Conservation (phyloP, 345 rosid genomes). For the Jatropha curcas region DNA sequence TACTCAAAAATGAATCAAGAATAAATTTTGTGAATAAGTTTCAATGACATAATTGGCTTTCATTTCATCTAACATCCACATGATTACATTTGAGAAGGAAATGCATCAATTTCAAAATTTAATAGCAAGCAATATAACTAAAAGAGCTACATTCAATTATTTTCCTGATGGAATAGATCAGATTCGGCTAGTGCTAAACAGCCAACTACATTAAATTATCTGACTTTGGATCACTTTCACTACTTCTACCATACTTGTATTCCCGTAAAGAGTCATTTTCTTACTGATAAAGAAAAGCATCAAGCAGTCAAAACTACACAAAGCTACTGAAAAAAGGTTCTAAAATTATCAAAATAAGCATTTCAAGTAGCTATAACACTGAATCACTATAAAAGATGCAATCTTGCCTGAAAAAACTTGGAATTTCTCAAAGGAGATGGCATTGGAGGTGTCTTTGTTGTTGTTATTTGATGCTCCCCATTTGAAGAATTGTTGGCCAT, state of each 20-base stretch:
- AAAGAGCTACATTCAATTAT: neutral
- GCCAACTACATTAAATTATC: constrained; percentile 11
- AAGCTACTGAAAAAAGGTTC: neutral
- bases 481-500: constrained; percentile 56
- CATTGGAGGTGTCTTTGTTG: constrained; percentile 74
- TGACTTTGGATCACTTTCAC: neutral
- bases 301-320: neutral
- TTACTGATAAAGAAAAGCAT: neutral
- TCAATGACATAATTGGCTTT: neutral
- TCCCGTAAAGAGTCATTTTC: neutral
- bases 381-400: neutral
- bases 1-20: neutral
- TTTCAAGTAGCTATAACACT: neutral
- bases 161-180: neutral
- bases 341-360: neutral
- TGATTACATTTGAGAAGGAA: neutral
- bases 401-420: constrained; percentile 76
- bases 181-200: neutral
- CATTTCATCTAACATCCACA: neutral
- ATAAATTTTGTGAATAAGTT: neutral
- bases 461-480: constrained; percentile 51
- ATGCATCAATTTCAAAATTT: neutral
- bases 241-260: neutral
- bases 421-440: constrained; percentile 90
- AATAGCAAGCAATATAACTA: neutral